Evolutionary conservation across 1,284 basidiomycete species (phyloP).

Genomic region (Trichosporon ovoides): DNA sequence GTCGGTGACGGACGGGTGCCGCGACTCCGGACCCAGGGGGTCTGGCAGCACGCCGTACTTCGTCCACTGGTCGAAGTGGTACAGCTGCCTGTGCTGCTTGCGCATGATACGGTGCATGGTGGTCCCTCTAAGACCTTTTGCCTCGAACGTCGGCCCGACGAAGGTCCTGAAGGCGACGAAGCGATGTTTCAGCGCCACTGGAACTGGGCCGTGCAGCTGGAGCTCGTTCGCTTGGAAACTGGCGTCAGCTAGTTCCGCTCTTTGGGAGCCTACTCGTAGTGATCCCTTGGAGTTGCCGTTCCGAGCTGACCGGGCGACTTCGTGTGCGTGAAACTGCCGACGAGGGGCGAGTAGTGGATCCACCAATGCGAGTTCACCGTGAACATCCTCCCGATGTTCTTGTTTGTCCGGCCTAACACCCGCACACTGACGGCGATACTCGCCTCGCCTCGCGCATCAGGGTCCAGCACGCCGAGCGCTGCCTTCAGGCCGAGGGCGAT

Average conservation of each 20-base stretch:
- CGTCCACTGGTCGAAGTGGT: slow-evolving; percentile 50
- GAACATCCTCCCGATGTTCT: slow-evolving; percentile 49
- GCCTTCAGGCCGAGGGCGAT: slow-evolving; percentile 28
- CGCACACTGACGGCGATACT: slow-evolving; percentile 36
- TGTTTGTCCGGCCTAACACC: slow-evolving; percentile 47
- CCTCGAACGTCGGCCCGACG: slow-evolving; percentile 51
- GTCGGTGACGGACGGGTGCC: not conserved
- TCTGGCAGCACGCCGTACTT: slow-evolving; percentile 43
- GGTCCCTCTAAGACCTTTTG: slow-evolving; percentile 47
- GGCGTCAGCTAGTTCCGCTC: not conserved
- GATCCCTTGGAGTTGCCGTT: slow-evolving; percentile 23
- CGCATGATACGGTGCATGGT: slow-evolving; percentile 51
- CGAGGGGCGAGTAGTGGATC: slow-evolving; percentile 44
- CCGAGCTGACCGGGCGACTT: slow-evolving; percentile 22
- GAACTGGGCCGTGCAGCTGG: slow-evolving; percentile 53
- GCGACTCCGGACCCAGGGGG: slow-evolving; percentile 11
- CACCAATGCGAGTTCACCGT: slow-evolving; percentile 50
- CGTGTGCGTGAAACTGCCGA: slow-evolving; percentile 38
- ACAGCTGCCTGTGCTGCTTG: slow-evolving; percentile 52
- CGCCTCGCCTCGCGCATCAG: slow-evolving; percentile 8
- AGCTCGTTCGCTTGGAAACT: slow-evolving; percentile 54
- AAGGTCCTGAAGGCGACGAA: slow-evolving; percentile 53
- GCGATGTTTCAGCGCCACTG: slow-evolving; percentile 51
- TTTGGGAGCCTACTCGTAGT: not conserved
- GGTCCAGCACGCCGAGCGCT: not conserved